phyloP scores from a whole-genome alignment of 2,329 filamentous ascomycete genomes.

The Periconia macrospinosa region DNA sequence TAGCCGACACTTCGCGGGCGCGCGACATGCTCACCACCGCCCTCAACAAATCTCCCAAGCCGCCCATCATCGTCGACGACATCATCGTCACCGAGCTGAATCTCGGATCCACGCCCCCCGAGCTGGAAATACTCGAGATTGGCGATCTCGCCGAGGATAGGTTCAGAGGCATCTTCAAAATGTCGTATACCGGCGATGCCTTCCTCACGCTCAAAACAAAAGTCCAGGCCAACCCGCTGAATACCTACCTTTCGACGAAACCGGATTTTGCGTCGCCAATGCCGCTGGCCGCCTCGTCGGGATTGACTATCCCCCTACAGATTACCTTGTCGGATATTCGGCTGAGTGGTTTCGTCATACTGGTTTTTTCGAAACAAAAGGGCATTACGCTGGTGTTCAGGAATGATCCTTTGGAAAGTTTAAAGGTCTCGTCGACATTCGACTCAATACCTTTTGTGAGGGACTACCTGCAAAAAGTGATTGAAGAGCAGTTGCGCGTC shows the following conservation, averaged over 20 bases:
- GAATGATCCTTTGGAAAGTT: conserved; percentile 95
- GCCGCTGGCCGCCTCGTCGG: conserved; percentile 85
- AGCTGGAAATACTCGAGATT: conserved; percentile 96
- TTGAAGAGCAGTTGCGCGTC: conserved; percentile 88
- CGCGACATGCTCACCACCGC: conserved; percentile 93
- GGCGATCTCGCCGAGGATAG: conserved; percentile 95
- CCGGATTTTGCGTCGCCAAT: conserved; percentile 90
- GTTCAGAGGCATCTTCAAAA: conserved; percentile 98
- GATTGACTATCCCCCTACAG: conserved; percentile 94
- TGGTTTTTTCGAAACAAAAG: conserved; percentile 97
- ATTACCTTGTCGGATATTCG: conserved; percentile 96
- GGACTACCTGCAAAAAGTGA: conserved; percentile 94
- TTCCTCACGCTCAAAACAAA: conserved; percentile 93
- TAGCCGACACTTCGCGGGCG: conserved; percentile 89
- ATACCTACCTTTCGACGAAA: conserved; percentile 91
- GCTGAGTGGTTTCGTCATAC: conserved; percentile 92
- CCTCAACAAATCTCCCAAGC: conserved; percentile 96
- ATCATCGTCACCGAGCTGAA: conserved; percentile 98
- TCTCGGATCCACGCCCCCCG: conserved; percentile 88
- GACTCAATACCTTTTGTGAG: conserved; percentile 98
- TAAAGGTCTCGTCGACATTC: conserved; percentile 98
- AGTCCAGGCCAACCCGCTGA: conserved; percentile 96
- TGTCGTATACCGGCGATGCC: conserved; percentile 95
- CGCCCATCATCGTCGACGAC: conserved; percentile 98
- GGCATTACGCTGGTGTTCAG: conserved; percentile 95